Conservation (phyloP, 495 filamentous ascomycete genomes). For the Pseudomonodictys pantanalensis region DNA sequence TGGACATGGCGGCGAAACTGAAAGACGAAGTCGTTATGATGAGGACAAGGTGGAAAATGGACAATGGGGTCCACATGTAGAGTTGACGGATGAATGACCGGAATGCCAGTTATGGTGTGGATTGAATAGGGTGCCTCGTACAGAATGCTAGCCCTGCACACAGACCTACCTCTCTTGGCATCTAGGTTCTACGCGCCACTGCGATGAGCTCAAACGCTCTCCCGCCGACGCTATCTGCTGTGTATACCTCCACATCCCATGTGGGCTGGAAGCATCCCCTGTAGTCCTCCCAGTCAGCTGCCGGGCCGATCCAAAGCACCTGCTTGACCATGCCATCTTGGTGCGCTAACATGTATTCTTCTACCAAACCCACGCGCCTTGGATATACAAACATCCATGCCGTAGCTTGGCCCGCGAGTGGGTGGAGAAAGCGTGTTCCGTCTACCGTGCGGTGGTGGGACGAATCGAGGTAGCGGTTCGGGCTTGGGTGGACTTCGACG, state of each 20-base stretch:
- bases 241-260: conserved; percentile 8
- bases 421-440: conserved; percentile 46
- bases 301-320: conserved; percentile 54
- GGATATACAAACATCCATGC: conserved; percentile 60
- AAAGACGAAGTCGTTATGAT: no score
- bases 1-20: no score
- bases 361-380: conserved; percentile 47
- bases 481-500: conserved; percentile 47
- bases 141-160: no score
- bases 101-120: no score
- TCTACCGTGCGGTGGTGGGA: conserved; percentile 45
- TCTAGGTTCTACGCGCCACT: conserved; percentile 2
- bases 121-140: no score
- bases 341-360: conserved; percentile 45
- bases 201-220: conserved; percentile 24
- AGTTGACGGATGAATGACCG: no score
- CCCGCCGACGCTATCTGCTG: conserved; percentile 19
- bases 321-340: conserved; percentile 32
- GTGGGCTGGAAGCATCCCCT: conserved; percentile 3
- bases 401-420: conserved; percentile 39
- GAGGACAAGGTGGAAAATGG: no score
- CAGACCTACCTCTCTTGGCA: no score
- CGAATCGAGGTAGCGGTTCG: conserved; percentile 50
- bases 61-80: no score
- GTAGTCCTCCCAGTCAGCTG: conserved; percentile 50